These are phyloP conservation scores for Boletus sp. DNA, from an alignment of 768 basidiomycete species.

Conservation along the genomic window DNA sequence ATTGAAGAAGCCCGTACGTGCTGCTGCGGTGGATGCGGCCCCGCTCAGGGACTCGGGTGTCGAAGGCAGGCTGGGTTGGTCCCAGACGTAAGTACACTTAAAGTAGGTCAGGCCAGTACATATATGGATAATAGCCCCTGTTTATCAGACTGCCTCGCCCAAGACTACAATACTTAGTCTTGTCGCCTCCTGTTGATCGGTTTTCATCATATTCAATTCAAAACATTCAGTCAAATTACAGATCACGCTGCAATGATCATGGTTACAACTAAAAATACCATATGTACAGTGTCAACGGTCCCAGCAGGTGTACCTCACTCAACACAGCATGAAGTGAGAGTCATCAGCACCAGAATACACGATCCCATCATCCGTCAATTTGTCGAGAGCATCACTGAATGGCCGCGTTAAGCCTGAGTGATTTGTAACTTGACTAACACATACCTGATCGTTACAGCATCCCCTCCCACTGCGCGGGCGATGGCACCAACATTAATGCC, in stretches of 20 bases:
- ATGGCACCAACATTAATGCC: slow-evolving; percentile 77
- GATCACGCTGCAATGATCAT: not conserved
- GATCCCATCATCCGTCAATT: slow-evolving; percentile 75
- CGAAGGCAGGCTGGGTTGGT: not conserved
- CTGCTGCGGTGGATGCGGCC: slow-evolving; percentile 1
- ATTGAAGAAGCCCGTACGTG: not conserved
- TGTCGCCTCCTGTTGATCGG: no score
- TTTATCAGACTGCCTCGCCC: not conserved
- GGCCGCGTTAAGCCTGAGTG: not conserved
- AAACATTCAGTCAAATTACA: not conserved
- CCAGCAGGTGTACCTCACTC: slow-evolving; percentile 17
- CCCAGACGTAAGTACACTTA: not conserved
- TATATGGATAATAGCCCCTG: slow-evolving; percentile 24
- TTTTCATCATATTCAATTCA: not conserved
- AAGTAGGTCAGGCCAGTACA: slow-evolving; percentile 8
- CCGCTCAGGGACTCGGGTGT: slow-evolving; percentile 4
- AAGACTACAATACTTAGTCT: no score
- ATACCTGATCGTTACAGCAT: slow-evolving; percentile 65
- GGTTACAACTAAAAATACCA: not conserved
- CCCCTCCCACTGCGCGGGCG: slow-evolving; percentile 57
- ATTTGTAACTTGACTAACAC: slow-evolving; percentile 7
- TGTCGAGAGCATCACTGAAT: slow-evolving; percentile 67
- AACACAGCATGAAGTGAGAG: slow-evolving; percentile 65
- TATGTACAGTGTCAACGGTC: not conserved
- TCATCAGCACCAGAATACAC: slow-evolving; percentile 83